Percentiles rank a stretch among this genome's conserved stretches.
Evolutionary conservation across 1,284 basidiomycete species (phyloP).

Genomic region (Boletellus dicymbophilus): DNA sequence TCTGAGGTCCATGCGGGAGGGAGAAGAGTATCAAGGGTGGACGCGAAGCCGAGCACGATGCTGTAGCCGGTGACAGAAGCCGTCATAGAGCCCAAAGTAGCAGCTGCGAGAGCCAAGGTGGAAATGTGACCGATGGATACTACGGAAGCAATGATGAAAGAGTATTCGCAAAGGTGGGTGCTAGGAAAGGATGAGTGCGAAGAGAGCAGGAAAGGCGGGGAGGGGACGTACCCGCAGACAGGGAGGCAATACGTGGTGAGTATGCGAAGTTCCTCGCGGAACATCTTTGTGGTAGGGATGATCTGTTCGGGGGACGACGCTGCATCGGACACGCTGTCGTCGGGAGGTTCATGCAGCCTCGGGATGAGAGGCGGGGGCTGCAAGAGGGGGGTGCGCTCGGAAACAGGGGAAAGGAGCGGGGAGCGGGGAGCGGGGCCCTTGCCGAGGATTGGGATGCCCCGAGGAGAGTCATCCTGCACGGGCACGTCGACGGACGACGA

Average conservation of each 20-base stretch:
- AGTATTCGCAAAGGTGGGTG: constrained; percentile 76
- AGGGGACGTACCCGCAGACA: constrained; percentile 58
- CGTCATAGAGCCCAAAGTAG: constrained; percentile 86
- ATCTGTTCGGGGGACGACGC: constrained; percentile 39
- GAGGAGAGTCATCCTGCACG: constrained; percentile 7
- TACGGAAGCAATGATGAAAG: constrained; percentile 72
- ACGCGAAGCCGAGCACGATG: constrained; percentile 82
- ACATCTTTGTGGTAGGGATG: constrained; percentile 44
- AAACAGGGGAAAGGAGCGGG: background rate
- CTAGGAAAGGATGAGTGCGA: constrained; percentile 36
- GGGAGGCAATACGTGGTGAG: constrained; percentile 67
- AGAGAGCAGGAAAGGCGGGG: constrained; percentile 4
- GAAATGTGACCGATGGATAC: constrained; percentile 86
- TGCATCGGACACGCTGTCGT: constrained; percentile 1
- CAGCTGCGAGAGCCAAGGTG: constrained; percentile 80
- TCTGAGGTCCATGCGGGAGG: constrained; percentile 91
- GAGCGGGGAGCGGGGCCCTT: background rate
- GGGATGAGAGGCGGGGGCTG: constrained; percentile 17
- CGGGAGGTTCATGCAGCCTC: constrained; percentile 11
- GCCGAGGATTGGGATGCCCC: constrained; percentile 23
- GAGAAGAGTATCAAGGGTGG: constrained; percentile 87
- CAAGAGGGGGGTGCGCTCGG: constrained; percentile 39
- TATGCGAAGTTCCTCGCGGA: constrained; percentile 61
- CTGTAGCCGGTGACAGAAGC: constrained; percentile 72
- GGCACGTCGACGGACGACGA: constrained; percentile 2